Base-by-base conservation (phyloP, 257 asterid species). In the Solanum sparsipilum region DNA sequence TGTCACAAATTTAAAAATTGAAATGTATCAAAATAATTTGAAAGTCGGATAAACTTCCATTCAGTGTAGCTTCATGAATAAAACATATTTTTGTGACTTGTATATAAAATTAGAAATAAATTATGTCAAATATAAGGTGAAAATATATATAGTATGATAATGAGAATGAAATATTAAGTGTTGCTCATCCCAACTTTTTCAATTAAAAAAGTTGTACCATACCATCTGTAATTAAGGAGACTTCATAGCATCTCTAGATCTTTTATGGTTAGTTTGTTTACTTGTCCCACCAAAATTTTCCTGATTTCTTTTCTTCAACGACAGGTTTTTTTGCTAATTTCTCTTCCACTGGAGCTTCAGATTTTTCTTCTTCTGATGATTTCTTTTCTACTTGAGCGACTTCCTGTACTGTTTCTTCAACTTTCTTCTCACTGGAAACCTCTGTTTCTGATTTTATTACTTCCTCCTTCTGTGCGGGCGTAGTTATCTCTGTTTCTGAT, bases 221-320 rank as follows among this genome's bases (percentile, higher is more conserved):
- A 81, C 20, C 39, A 15, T 44, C 27, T 81, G 41, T 44, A 81
- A 46, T 27, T 46, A 27, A 13, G 36, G 63, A 18, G 34, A 9
- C 84, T 78, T 41, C 8, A 41, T 41, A 25, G 65, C 25, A 44
- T n/a, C 6, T 78, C n/a, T 60, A 60, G 6, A 60, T 60, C 15
- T 16, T 7, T 76, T 38, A 76, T 76, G 60, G 2, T 35, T 21
- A 23, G 20, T 29, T 44, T 44, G 16, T 27, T 46, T 81, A 81
- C 41, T 81, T 81, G 85, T 81, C 85, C 85, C 68, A 81, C 85
- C 85, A 81, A 46, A 81, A 81, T 46, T 44, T 79, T 48, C 73
- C 83, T 4, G 39, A 8, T 35, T 46, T 46, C 73, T 86, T 82
- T 29, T 44, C 87, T 63, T 41, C 87, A 39, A 78, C 16, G n/a